Base-by-base conservation (phyloP, 805 yeast genomes). In the Peterozyma toletana region DNA sequence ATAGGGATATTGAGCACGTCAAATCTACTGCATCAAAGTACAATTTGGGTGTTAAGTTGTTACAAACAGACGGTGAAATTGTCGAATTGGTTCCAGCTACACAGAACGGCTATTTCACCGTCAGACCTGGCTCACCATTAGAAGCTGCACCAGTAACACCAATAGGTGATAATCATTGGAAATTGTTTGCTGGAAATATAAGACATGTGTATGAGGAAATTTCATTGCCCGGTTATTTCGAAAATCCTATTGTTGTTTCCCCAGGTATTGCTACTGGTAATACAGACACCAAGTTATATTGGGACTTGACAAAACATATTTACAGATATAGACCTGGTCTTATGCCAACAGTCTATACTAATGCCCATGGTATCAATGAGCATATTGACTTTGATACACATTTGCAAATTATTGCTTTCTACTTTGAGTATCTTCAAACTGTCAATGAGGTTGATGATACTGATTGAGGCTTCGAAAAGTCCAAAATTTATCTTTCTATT, bases 351-450 rank as follows among this genome's bases (percentile, higher is more conserved):
- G 58, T 64, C 29, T 67, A 64, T 38, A 60, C 59, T 30, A 66
- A 70, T 39, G 67, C 71, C 33, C 91, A 85, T 61, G 77, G 85
- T 31, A 83, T 84, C 21, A 73, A 83, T 55, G 91, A 84, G 56
- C 71, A 67, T 48, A 62, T 80, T 39, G 60, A 65, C 10, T 63
- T 79, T 50, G 73, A 73, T 45, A 66, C 71, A 27, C 90, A 83
- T 59, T 59, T 84, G 48, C 77, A 77, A 46, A 66, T 76, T 27
- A 66, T 77, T 37, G 80, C 78, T 1, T 78, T 78, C 58, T 64
- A 71, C 49, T 77, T 77, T 53, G 73, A 76, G 52, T 78, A 74
- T 50, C 59, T 75, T 45, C 70, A 63, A 49, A 67, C 66, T 42
- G 64, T 71, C 30, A 68, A 72, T 42, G 62, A 11, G 14, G 13